Percentiles rank a stretch among this genome's conserved stretches.
Evolutionary conservation across 306 rosid genomes (phyloP).

Genomic region (Gleditsia sinensis): DNA sequence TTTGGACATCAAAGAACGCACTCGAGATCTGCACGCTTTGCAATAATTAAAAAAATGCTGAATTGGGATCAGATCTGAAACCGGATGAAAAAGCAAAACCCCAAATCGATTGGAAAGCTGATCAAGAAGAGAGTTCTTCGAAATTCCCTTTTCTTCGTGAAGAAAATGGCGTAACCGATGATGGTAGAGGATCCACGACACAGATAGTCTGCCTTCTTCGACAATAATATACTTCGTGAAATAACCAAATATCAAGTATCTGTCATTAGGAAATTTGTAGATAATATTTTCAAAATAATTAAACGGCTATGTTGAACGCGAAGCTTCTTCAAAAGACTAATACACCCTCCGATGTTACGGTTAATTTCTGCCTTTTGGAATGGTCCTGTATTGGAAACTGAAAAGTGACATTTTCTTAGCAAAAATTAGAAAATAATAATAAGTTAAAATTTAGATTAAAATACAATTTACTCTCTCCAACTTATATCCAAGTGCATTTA

Average conservation of each 20-base stretch:
- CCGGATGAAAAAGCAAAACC: slow-evolving; percentile 39
- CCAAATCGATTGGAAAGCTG: slow-evolving; percentile 33
- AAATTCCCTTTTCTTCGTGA: background rate
- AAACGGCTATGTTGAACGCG: background rate
- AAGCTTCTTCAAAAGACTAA: too few relatives aligned
- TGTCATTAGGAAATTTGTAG: background rate
- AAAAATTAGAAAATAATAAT: too few relatives aligned
- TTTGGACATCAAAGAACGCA: background rate
- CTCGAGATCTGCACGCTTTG: slow-evolving; percentile 47
- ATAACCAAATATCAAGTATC: background rate
- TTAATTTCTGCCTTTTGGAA: too few relatives aligned
- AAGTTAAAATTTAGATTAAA: too few relatives aligned
- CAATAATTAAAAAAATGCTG: slow-evolving; percentile 23
- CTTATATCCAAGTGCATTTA: too few relatives aligned
- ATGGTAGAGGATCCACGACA: slow-evolving; percentile 36
- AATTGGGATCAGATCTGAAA: slow-evolving; percentile 63
- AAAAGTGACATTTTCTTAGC: too few relatives aligned
- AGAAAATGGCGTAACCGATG: slow-evolving; percentile 30
- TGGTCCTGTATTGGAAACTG: too few relatives aligned
- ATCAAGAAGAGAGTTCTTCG: slow-evolving; percentile 10
- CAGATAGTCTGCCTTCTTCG: slow-evolving; percentile 4
- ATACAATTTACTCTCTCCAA: too few relatives aligned
- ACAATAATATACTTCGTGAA: background rate
- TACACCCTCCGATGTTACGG: too few relatives aligned
- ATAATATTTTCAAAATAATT: slow-evolving; percentile 1